phyloP scores from a whole-genome alignment of 768 basidiomycete genomes.

The Hypholoma sublateritium region DNA sequence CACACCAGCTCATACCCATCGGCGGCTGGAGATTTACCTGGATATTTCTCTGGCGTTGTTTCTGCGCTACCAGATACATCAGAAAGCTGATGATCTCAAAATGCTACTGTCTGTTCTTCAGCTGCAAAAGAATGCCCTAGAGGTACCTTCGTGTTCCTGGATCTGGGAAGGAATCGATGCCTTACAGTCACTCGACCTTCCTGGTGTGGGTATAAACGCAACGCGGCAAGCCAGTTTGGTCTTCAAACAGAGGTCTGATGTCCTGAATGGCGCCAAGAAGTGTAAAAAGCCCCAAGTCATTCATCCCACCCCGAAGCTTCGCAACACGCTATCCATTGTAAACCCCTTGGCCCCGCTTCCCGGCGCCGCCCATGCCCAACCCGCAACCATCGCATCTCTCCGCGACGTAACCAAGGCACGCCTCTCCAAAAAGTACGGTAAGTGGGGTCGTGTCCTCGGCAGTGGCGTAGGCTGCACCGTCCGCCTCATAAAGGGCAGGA shows the following conservation, averaged over 20 bases:
- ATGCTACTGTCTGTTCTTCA: background rate
- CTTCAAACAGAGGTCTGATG: too few species aligned
- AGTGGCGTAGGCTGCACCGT: constrained; percentile 99
- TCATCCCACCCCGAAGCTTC: too few species aligned
- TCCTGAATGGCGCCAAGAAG: too few species aligned
- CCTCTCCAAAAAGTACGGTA: constrained; percentile 98
- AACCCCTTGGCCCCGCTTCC: constrained; percentile 28
- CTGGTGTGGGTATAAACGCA: too few species aligned
- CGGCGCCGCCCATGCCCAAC: constrained; percentile 2
- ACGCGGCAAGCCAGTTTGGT: too few species aligned
- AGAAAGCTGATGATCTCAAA: background rate
- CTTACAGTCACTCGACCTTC: too few species aligned
- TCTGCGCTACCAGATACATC: background rate
- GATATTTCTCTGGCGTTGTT: background rate
- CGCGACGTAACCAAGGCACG: constrained; percentile 86
- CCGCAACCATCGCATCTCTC: constrained; percentile 53
- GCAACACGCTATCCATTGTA: background rate
- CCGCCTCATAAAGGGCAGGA: constrained; percentile 91
- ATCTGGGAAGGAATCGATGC: too few species aligned
- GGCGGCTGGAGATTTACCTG: background rate
- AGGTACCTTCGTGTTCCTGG: too few species aligned
- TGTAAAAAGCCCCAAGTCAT: too few species aligned
- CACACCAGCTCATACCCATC: background rate
- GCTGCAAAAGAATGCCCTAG: background rate
- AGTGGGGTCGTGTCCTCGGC: constrained; percentile 95